A percentile compares a stretch with the other conserved stretches of the same genome.
Conservation (phyloP, 2,329 filamentous ascomycete species). For the Pseudogymnoascus sp. region DNA sequence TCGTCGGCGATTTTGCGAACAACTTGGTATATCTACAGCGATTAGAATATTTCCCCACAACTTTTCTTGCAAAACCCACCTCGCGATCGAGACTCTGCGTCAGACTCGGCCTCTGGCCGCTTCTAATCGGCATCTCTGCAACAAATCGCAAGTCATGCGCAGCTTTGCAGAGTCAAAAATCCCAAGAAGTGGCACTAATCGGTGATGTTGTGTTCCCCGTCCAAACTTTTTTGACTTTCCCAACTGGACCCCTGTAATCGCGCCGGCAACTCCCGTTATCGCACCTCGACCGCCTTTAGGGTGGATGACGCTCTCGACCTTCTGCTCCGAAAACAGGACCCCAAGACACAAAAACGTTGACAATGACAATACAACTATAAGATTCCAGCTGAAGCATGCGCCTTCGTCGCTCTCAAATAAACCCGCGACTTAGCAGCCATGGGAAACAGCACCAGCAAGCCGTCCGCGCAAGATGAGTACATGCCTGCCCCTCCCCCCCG, state of each 20-base stretch:
- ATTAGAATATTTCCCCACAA: slow-evolving; percentile 15
- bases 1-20: slow-evolving; percentile 69
- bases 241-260: background rate
- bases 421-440: slow-evolving; percentile 33
- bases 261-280: slow-evolving; percentile 11
- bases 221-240: slow-evolving; percentile 1
- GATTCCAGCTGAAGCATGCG: background rate
- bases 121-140: background rate
- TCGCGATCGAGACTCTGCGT: slow-evolving; percentile 57
- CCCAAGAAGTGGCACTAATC: background rate
- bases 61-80: slow-evolving; percentile 27
- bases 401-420: background rate
- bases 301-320: background rate
- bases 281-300: slow-evolving; percentile 8
- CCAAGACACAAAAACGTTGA: slow-evolving; percentile 10
- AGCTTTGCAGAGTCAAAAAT: background rate
- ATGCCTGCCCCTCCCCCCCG: slow-evolving; percentile 24
- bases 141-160: background rate
- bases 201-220: background rate
- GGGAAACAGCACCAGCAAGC: slow-evolving; percentile 63
- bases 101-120: slow-evolving; percentile 37
- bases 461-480: slow-evolving; percentile 80
- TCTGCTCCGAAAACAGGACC: background rate
- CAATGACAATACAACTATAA: slow-evolving; percentile 10
- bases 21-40: slow-evolving; percentile 61